phyloP scores from a whole-genome alignment of 805 yeast species.

The Cephaloascus albidus region DNA sequence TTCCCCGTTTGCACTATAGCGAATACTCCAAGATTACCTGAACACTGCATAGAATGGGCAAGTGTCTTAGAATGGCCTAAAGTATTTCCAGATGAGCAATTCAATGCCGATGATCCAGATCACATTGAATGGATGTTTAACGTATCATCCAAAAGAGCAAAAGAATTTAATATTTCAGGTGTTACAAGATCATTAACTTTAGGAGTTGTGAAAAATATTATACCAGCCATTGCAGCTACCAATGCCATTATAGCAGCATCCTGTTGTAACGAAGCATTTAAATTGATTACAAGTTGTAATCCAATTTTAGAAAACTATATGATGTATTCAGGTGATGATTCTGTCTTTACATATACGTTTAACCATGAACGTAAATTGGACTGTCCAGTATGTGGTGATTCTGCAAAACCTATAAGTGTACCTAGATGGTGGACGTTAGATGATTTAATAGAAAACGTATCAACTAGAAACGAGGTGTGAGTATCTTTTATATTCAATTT shows the following conservation, averaged over 20 bases:
- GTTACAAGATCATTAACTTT: conserved; percentile 64
- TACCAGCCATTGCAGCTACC: conserved; percentile 92
- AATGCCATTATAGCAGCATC: conserved; percentile 88
- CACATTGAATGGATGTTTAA: conserved; percentile 58
- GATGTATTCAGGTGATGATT: conserved; percentile 80
- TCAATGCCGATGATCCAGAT: conserved; percentile 62
- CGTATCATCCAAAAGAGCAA: conserved; percentile 50
- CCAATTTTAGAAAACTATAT: conserved; percentile 68
- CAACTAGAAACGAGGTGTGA: conserved; percentile 5
- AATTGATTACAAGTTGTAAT: conserved; percentile 60
- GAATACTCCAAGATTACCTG: conserved; percentile 87
- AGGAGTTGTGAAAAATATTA: conserved; percentile 86
- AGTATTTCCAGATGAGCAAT: conserved; percentile 29
- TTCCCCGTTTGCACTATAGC: conserved; percentile 93
- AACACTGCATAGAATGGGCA: conserved; percentile 92
- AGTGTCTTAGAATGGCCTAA: conserved; percentile 67
- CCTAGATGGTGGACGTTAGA: conserved; percentile 20
- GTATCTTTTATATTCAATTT: conserved; percentile 1
- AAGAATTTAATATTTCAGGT: conserved; percentile 58
- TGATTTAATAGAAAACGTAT: conserved; percentile 21
- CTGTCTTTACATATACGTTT: conserved; percentile 68
- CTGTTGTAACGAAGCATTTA: conserved; percentile 80
- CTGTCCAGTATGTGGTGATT: conserved; percentile 72
- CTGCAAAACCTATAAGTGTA: conserved; percentile 14
- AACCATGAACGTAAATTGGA: conserved; percentile 46